Evolutionary conservation across 345 rosid species (phyloP).

Genomic region (Sisymbrium altissimum): DNA sequence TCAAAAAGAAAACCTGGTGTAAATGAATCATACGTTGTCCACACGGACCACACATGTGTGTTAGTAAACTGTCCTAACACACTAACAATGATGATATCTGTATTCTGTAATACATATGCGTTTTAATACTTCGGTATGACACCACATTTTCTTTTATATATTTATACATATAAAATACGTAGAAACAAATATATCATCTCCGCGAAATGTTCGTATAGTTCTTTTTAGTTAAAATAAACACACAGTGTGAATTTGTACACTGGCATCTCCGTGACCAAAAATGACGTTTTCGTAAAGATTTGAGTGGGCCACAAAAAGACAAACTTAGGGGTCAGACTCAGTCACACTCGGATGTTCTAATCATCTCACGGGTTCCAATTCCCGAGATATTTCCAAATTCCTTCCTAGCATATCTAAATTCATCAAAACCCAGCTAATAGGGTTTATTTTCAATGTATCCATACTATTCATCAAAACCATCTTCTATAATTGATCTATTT

Average conservation of each 20-base stretch:
- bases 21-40: no score
- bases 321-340: not conserved
- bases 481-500: not conserved
- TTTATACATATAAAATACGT: not conserved
- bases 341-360: not conserved
- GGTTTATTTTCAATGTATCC: not conserved
- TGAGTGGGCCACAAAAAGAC: slow-evolving; percentile 14
- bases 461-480: not conserved
- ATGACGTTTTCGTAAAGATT: not conserved
- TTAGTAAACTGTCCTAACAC: no score
- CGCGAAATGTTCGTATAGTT: not conserved
- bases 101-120: not conserved
- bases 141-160: not conserved
- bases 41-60: no score
- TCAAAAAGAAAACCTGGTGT: no score
- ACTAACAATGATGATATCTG: not conserved
- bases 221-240: no score
- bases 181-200: not conserved
- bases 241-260: not conserved
- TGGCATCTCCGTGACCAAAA: slow-evolving; percentile 20
- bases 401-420: not conserved
- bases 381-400: not conserved
- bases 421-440: not conserved
- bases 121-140: not conserved
- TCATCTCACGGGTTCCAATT: slow-evolving; percentile 29